These are phyloP conservation scores for Globisporangium uncinulatum DNA, from an alignment of 352 stramenopile species.

Conservation along the genomic window DNA sequence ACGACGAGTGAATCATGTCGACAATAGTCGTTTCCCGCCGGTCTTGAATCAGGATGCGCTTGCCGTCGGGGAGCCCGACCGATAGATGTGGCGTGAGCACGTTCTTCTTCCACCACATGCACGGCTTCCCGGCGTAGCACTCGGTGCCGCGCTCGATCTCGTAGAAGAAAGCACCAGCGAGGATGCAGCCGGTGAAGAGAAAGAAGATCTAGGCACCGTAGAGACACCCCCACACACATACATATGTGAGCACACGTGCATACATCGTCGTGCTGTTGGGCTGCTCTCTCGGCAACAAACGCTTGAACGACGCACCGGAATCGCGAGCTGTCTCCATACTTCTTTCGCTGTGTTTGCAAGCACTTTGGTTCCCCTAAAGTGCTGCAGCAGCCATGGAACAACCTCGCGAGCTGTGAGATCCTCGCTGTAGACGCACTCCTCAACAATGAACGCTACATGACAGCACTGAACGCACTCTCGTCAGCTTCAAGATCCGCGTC, in stretches of 20 bases:
- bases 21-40: slow-evolving; percentile 31
- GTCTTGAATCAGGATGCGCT: slow-evolving; percentile 67
- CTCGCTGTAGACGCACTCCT: not conserved
- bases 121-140: slow-evolving; percentile 51
- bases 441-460: not conserved
- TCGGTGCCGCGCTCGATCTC: slow-evolving; percentile 68
- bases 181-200: slow-evolving; percentile 57
- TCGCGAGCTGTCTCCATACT: slow-evolving; percentile 51
- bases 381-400: slow-evolving; percentile 18
- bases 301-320: slow-evolving; percentile 32
- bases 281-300: no score
- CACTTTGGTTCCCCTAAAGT: slow-evolving; percentile 65
- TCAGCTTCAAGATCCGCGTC: slow-evolving; percentile 71
- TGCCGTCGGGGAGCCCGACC: slow-evolving; percentile 32
- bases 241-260: no score
- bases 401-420: not conserved
- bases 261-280: no score
- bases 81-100: slow-evolving; percentile 41
- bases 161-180: slow-evolving; percentile 59
- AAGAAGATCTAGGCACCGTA: slow-evolving; percentile 52
- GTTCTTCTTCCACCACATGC: slow-evolving; percentile 52
- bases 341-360: slow-evolving; percentile 48
- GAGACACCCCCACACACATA: no score
- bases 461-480: slow-evolving; percentile 22
- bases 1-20: slow-evolving; percentile 68